phyloP scores from a whole-genome alignment of 108 stramenopile genomes.

The Cyclostephanos tholiformis region DNA sequence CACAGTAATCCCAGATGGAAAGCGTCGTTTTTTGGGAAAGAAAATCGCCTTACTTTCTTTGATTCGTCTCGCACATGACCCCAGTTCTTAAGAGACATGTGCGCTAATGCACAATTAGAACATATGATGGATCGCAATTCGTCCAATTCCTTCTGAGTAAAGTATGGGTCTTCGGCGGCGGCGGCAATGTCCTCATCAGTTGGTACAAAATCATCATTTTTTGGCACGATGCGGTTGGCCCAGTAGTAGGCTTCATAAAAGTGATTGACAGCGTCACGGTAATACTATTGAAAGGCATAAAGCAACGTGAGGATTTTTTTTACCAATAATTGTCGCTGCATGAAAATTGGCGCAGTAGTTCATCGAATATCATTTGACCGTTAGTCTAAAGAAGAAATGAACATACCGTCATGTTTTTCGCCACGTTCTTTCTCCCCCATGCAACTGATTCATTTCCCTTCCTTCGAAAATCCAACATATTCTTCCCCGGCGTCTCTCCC shows the following conservation, averaged over 20 bases:
- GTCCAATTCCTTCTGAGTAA: conserved; percentile 73
- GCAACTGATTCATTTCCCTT: conserved; percentile 80
- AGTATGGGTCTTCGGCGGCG: conserved; percentile 48
- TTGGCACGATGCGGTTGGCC: conserved; percentile 76
- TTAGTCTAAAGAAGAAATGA: background rate
- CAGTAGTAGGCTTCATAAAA: conserved; percentile 84
- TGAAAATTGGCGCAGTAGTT: too few species aligned
- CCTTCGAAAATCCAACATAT: conserved; percentile 74
- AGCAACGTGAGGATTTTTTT: background rate
- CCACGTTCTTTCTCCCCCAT: conserved; percentile 80
- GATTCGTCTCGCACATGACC: conserved; percentile 77
- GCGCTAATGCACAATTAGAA: conserved; percentile 82
- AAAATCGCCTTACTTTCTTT: conserved; percentile 46
- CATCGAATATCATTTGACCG: background rate
- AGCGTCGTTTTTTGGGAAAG: background rate
- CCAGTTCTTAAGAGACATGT: conserved; percentile 87
- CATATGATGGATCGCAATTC: conserved; percentile 67
- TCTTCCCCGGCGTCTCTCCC: conserved; percentile 66
- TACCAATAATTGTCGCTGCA: too few species aligned
- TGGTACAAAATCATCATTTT: conserved; percentile 61
- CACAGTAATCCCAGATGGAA: background rate
- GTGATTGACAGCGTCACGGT: conserved; percentile 89
- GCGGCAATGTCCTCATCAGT: conserved; percentile 43
- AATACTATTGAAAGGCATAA: conserved; percentile 57
- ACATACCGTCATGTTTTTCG: conserved; percentile 61